phyloP scores from a whole-genome alignment of 2,329 filamentous ascomycete genomes.

The Cladosporium oxysporum region DNA sequence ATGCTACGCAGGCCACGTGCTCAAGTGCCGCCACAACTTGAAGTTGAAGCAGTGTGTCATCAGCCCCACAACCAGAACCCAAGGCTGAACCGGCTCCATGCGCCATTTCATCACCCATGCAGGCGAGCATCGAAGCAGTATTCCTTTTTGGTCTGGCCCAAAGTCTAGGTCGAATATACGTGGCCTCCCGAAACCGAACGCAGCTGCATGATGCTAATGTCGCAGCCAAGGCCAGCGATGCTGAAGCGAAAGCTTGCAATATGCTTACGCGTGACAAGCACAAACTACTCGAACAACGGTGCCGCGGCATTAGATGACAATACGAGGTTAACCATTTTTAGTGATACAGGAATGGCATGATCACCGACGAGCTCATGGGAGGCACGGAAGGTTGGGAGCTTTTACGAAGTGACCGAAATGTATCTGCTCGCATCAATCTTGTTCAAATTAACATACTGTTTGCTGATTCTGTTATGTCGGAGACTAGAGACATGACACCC shows the following conservation, averaged over 20 bases:
- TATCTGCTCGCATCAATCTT: background rate
- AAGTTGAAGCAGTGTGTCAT: conserved; percentile 11
- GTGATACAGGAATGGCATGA: background rate
- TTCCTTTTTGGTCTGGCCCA: background rate
- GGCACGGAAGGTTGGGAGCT: no score
- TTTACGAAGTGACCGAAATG: background rate
- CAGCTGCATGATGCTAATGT: background rate
- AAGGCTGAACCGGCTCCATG: conserved; percentile 4
- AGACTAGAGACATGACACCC: background rate
- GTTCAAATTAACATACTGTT: background rate
- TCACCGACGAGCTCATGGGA: background rate
- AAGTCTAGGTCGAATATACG: background rate
- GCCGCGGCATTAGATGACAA: background rate
- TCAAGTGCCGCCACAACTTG: background rate
- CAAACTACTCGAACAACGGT: background rate
- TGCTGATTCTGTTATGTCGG: background rate
- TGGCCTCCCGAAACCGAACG: background rate
- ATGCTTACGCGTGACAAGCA: background rate
- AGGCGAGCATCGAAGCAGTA: background rate
- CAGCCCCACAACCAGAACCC: background rate
- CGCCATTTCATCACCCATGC: background rate
- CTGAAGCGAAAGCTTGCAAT: background rate
- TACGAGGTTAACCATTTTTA: background rate
- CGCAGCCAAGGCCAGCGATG: background rate
- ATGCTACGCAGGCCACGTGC: conserved; percentile 1